phyloP scores from a whole-genome alignment of 495 filamentous ascomycete species.

The Penicillium odoratum region DNA sequence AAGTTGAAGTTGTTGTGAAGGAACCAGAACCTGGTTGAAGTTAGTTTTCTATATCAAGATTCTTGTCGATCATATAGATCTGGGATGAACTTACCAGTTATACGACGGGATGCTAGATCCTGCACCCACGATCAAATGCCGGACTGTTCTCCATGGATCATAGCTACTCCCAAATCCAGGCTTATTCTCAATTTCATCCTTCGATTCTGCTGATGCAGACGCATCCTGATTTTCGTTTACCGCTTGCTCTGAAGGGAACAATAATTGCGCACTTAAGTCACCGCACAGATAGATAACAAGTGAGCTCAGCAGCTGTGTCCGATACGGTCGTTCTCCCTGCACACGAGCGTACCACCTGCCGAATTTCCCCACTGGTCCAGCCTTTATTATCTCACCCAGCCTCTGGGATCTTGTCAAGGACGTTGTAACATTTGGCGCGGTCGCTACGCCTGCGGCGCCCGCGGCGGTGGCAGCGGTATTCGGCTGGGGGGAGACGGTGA shows the following conservation, averaged over 20 bases:
- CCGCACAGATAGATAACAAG: conserved; percentile 77
- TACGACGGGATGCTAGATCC: conserved; percentile 74
- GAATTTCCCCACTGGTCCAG: conserved; percentile 42
- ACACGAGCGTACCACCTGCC: conserved; percentile 61
- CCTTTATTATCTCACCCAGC: conserved; percentile 60
- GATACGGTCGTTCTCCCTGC: conserved; percentile 68
- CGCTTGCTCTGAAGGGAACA: conserved; percentile 41
- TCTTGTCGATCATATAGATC: neutral
- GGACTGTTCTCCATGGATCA: conserved; percentile 65
- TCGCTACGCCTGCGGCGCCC: conserved; percentile 23
- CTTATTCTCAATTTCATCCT: conserved; percentile 11
- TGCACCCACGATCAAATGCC: conserved; percentile 72
- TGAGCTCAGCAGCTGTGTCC: conserved; percentile 73
- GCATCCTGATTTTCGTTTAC: conserved; percentile 4
- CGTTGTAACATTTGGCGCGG: conserved; percentile 37
- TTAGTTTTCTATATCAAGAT: neutral
- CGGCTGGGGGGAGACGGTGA: conserved; percentile 6
- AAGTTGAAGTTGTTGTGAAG: conserved; percentile 81
- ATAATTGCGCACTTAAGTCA: conserved; percentile 74
- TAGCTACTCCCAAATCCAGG: conserved; percentile 54
- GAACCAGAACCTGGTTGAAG: conserved; percentile 67
- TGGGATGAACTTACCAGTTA: conserved; percentile 57
- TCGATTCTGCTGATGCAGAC: conserved; percentile 1
- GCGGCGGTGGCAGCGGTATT: conserved; percentile 16
- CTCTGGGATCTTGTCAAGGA: conserved; percentile 53